These are phyloP conservation scores for Fusarium oligoseptatum DNA, from an alignment of 2,329 filamentous ascomycete species.

Conservation along the genomic window DNA sequence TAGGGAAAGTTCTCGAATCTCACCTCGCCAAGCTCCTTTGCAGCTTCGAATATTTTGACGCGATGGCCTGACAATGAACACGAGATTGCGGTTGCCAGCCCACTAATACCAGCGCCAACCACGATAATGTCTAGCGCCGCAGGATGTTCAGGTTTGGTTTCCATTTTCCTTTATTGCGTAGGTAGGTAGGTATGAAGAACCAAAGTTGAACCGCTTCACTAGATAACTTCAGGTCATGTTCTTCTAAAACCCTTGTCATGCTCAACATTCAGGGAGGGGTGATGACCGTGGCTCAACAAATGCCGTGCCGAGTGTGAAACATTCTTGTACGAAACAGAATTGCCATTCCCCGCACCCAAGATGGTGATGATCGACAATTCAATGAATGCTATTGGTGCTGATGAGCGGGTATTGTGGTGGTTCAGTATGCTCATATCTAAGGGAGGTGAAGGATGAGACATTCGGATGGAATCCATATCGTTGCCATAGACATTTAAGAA, in stretches of 20 bases:
- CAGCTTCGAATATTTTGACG: conserved; percentile 59
- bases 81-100: conserved; percentile 56
- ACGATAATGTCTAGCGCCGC: conserved; percentile 53
- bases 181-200: background rate
- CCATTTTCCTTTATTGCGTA: background rate
- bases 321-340: background rate
- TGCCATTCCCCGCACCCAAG: background rate
- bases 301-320: background rate
- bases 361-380: background rate
- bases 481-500: background rate
- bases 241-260: background rate
- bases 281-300: background rate
- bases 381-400: background rate
- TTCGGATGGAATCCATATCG: background rate
- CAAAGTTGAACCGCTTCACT: background rate
- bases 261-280: background rate
- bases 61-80: conserved; percentile 54
- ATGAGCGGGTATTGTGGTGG: background rate
- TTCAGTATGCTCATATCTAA: background rate
- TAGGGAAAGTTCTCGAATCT: background rate
- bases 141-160: background rate
- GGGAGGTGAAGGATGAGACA: background rate
- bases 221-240: background rate
- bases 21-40: conserved; percentile 55
- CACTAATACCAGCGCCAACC: conserved; percentile 58